Evolutionary conservation across 2,329 filamentous ascomycete species (phyloP), one percentile per base, ranked within the genome.

Genomic region (Metarhizium humberi): DNA sequence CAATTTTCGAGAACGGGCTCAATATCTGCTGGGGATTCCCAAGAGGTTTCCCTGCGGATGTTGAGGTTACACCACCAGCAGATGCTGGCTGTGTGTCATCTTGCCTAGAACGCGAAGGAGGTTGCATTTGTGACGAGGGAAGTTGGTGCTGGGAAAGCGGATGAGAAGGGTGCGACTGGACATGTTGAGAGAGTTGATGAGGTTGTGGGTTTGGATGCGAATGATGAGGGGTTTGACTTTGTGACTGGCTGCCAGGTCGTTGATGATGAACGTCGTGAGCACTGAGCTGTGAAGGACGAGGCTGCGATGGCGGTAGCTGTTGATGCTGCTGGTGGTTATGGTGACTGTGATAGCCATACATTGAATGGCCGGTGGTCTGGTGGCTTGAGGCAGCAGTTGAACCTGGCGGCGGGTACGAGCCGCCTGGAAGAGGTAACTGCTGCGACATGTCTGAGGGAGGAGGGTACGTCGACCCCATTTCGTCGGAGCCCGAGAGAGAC

Each of bases 381-480:
- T 62, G 60, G 47, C 50, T 50, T 66, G 25, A 48, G 45, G 20
- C 25, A 29, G 20, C 18, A 18, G 45, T 48, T 29, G 45, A 48
- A 34, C 14, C 38, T 29, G 50, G 60, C 59, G 52, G 58, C 34
- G 55, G 64, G 55, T 68, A 69, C 45, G 62, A 61, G 49, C 61
- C 56, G 46, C 59, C 58, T 25, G 62, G 55, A 53, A 66, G 55
- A 50, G 67, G 63, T 56, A 66, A 60, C 53, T 64, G 66, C 60
- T 69, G 68, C 47, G 67, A 62, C 63, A 67, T 64, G 54, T 68
- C 63, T 38, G 54, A 20, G 53, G 66, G 56, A 42, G 59, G 63
- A 49, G 62, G 63, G 56, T 69, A 69, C 58, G 61, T 56, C 36
- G 64, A 64, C 56, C 67, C 68, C 68, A 70, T 70, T 57, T 51